Evolutionary conservation across 805 yeast genomes (phyloP).

Genomic region (Cyberlindnera maritima): DNA sequence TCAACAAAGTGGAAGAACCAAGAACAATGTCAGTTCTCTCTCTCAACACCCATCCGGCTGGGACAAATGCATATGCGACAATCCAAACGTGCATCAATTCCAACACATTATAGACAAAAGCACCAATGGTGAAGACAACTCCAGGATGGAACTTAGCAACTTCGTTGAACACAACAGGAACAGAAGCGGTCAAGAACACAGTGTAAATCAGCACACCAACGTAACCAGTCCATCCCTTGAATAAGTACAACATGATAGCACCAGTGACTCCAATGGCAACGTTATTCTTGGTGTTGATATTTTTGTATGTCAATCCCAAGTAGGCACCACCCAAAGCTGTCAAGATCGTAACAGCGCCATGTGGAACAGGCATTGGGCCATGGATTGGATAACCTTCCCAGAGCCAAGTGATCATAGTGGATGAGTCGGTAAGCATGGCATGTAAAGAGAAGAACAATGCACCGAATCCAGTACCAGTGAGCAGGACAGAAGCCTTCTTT

Average conservation of each 20-base stretch:
- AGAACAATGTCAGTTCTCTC: conserved; percentile 84
- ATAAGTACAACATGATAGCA: conserved; percentile 41
- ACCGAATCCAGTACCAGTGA: conserved; percentile 71
- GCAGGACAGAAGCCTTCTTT: conserved; percentile 37
- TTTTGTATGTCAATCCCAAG: conserved; percentile 34
- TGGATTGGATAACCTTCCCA: conserved; percentile 91
- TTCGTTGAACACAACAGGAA: conserved; percentile 64
- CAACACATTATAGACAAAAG: conserved; percentile 49
- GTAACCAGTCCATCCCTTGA: conserved; percentile 70
- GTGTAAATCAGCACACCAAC: conserved; percentile 72
- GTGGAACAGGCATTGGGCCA: conserved; percentile 87
- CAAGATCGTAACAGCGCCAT: conserved; percentile 60
- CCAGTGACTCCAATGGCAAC: conserved; percentile 49
- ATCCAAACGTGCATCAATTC: conserved; percentile 90
- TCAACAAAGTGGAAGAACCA: conserved; percentile 47
- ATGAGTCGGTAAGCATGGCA: conserved; percentile 77
- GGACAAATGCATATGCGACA: conserved; percentile 98
- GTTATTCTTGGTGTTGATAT: conserved; percentile 23
- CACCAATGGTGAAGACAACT: conserved; percentile 46
- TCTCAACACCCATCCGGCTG: conserved; percentile 83
- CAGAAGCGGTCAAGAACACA: conserved; percentile 54
- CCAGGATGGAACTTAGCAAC: conserved; percentile 56
- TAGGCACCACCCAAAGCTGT: conserved; percentile 58
- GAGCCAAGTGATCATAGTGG: conserved; percentile 88
- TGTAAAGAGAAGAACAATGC: conserved; percentile 68